A percentile compares a stretch with the other conserved stretches of the same genome.
These are phyloP conservation scores for Pseudogymnoascus sp. DNA, from an alignment of 2,329 filamentous ascomycete species.

Conservation along the genomic window DNA sequence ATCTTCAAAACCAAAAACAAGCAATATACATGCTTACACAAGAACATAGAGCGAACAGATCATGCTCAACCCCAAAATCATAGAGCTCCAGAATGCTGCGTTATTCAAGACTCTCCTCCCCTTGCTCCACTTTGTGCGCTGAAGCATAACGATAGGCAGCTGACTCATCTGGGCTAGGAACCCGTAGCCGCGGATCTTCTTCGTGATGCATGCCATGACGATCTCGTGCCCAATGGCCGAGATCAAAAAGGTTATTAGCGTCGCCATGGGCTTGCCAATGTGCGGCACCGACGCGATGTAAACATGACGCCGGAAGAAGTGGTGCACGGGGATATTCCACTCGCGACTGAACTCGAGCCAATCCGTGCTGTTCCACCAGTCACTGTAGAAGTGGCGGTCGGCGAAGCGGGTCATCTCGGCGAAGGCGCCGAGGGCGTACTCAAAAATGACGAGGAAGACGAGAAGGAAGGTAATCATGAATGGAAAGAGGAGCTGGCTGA, in stretches of 20 bases:
- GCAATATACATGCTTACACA: constrained; percentile 29
- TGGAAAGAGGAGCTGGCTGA: constrained; percentile 85
- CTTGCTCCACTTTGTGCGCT: constrained; percentile 69
- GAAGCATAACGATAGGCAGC: constrained; percentile 86
- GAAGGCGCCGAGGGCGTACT: constrained; percentile 90
- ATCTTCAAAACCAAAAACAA: not conserved
- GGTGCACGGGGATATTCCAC: constrained; percentile 97
- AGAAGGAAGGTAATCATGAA: constrained; percentile 95
- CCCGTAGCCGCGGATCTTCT: constrained; percentile 91
- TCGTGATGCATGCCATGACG: constrained; percentile 95
- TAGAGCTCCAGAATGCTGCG: constrained; percentile 82
- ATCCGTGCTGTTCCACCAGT: constrained; percentile 72
- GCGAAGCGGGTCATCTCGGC: constrained; percentile 91
- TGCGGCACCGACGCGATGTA: constrained; percentile 74
- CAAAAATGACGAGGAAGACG: constrained; percentile 96
- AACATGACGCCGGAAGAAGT: constrained; percentile 89
- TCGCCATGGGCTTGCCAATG: constrained; percentile 70
- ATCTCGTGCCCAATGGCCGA: constrained; percentile 86
- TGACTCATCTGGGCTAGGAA: constrained; percentile 95
- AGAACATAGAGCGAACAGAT: constrained; percentile 55
- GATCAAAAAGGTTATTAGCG: constrained; percentile 84
- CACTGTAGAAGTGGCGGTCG: constrained; percentile 84
- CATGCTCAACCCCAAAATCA: constrained; percentile 78
- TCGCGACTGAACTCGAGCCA: constrained; percentile 94
- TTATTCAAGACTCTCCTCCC: constrained; percentile 76